A percentile compares a stretch with the other conserved stretches of the same genome.
Conservation (phyloP, 441 rosid species). For the Jatropha podagrica region DNA sequence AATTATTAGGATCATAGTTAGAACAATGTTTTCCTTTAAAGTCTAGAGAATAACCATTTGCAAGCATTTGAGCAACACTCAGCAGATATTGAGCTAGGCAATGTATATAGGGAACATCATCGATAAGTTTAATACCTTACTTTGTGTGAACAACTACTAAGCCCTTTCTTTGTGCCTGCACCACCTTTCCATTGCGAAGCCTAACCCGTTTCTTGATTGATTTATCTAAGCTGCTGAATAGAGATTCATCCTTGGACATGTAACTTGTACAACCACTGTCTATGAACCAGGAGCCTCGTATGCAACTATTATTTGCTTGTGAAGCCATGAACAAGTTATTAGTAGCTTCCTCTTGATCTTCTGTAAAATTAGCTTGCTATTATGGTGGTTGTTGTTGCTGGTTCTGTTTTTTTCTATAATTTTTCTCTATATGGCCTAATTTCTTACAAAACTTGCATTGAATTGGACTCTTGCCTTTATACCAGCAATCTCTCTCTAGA, state of each 20-base stretch:
- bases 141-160: not conserved
- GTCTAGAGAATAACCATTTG: too few relatives aligned
- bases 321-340: not conserved
- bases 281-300: not conserved
- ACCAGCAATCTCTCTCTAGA: not conserved
- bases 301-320: not conserved
- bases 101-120: not conserved
- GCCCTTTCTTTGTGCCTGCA: not conserved
- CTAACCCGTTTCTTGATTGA: not conserved
- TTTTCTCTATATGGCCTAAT: not conserved
- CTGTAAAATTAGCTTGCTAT: too few relatives aligned
- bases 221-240: not conserved
- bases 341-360: not conserved
- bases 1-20: too few relatives aligned
- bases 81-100: not conserved
- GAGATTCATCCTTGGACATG: not conserved
- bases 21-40: too few relatives aligned
- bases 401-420: not conserved
- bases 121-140: not conserved
- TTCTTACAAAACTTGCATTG: not conserved
- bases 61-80: not conserved
- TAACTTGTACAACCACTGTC: not conserved
- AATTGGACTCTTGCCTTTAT: not conserved
- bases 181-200: not conserved
- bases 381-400: not conserved